Evolutionary conservation across 805 yeast species (phyloP), one percentile per base, ranked within the genome.

Genomic region (Ogataea nonfermentans): DNA sequence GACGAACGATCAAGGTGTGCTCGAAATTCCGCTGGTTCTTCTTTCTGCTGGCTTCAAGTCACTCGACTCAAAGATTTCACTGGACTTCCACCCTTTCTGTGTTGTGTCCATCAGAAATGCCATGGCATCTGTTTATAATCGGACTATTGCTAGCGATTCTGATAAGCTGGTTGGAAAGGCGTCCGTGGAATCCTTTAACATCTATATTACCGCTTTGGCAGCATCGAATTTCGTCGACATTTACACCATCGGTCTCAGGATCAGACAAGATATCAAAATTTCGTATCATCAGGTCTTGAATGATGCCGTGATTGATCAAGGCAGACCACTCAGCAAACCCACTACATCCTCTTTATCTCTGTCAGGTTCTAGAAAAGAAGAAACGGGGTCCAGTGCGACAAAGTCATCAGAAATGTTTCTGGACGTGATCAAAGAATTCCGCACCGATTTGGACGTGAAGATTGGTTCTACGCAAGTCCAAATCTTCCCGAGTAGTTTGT

Each of bases 41-140:
- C 56, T 84, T 2, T 70, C 82, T 0, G 66, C 78, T 4, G 79
- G 82, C 0, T 56, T 88, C 23, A 78, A 67, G 2, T 63, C 69
- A 4, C 51, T 86, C 14, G 78, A 79, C 19, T 52, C 76, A 2
- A 84, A 83, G 52, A 64, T 81, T 4, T 79, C 89, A 0, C 79
- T 91, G 52, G 98, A 93, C 57, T 88, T 79, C 57, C 96, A 91
- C 56, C 77, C 86, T 12, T 89, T 93, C 58, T 73, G 86, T 24
- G 74, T 91, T 32, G 76, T 79, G 2, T 69, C 71, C 11, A 58
- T 83, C 14, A 61, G 67, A 6, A 63, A 65, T 1, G 63, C 78
- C 17, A 63, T 71, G 9, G 61, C 83, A 11, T 78, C 77, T 17
- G 66, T 88, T 13, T 81, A 73, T 57, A 93, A 91, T 57, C 86